phyloP scores from a whole-genome alignment of 2,329 filamentous ascomycete species.

The Pseudocercospora pini-densiflorae region DNA sequence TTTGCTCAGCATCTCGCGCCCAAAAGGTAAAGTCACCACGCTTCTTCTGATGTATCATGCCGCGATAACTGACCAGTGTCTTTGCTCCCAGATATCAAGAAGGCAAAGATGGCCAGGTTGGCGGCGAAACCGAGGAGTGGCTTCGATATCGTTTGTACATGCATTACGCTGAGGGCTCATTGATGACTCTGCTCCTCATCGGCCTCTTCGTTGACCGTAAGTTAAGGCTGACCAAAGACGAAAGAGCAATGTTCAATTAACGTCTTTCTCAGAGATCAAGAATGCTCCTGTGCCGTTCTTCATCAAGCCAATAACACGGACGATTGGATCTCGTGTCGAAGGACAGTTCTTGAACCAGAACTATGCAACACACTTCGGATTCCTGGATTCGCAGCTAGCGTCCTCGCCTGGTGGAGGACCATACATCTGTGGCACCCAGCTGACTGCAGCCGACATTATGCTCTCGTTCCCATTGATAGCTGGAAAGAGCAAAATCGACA shows the following conservation, averaged over 20 bases:
- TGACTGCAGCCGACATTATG: conserved; percentile 59
- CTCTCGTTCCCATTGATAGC: conserved; percentile 58
- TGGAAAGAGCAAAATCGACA: conserved; percentile 45
- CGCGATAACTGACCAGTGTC: not conserved
- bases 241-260: not conserved
- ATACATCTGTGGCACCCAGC: conserved; percentile 54
- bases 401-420: conserved; percentile 53
- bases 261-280: conserved; percentile 38
- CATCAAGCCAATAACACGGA: conserved; percentile 65
- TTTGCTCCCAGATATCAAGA: conserved; percentile 46
- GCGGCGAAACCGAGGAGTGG: conserved; percentile 65
- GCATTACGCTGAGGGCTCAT: conserved; percentile 82
- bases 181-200: conserved; percentile 74
- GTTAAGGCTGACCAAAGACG: conserved; percentile 28
- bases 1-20: conserved; percentile 61
- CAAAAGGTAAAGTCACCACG: conserved; percentile 35
- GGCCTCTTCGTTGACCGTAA: conserved; percentile 64
- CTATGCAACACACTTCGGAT: conserved; percentile 53
- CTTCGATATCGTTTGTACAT: conserved; percentile 70
- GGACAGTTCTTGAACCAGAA: conserved; percentile 52
- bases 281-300: conserved; percentile 68
- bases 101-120: conserved; percentile 59
- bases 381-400: conserved; percentile 56
- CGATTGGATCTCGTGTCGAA: conserved; percentile 57
- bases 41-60: too few species aligned